Evolutionary conservation across 345 rosid species (phyloP), one percentile per base, ranked within the genome.

Genomic region (Aquilaria sinensis): DNA sequence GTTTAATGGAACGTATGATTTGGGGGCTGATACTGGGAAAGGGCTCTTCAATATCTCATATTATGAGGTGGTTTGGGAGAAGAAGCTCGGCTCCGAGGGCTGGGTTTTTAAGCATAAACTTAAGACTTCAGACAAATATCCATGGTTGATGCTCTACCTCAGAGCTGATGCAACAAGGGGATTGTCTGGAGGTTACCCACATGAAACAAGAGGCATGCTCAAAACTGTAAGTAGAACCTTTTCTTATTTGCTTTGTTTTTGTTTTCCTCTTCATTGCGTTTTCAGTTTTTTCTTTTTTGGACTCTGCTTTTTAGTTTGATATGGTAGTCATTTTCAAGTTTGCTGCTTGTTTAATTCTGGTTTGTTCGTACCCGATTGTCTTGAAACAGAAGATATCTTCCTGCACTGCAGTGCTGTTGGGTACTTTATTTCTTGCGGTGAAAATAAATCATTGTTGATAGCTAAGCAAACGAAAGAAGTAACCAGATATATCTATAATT

Each of bases 141-240:
- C 92, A 74, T 90, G 97, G 97, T 51, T 87, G 75, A 90, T 90
- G 97, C 83, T 90, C 14, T 90, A 90, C 72, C 88, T 90, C 13
- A 76, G 97, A 69, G 94, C 97, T 33, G 97, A 90, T 77, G 96
- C 97, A 33, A 80, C 96, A 16, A 64, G 58, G 61, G 90, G 96
- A 12, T 76, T 69, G 71, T 90, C 96, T 14, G 97, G 92, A 11
- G 89, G 92, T 0, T 90, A 90, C 75, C 92, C 77, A 65, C 85
- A 90, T 33, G 74, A 69, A 57, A 85, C 90, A 54, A 82, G 97
- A 67, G 97, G 97, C 65, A 90, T 90, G 90, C 89, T 86, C 61
- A 81, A 82, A 70, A 78, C 74, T 49, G 82, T 82, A 69, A 81
- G 85, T 68, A 29, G 41, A 64, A 63, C 53, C 12, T 48, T 5